Conservation (phyloP, 225 moss, liverwort and hornwort species). For the Ulota crispa region DNA sequence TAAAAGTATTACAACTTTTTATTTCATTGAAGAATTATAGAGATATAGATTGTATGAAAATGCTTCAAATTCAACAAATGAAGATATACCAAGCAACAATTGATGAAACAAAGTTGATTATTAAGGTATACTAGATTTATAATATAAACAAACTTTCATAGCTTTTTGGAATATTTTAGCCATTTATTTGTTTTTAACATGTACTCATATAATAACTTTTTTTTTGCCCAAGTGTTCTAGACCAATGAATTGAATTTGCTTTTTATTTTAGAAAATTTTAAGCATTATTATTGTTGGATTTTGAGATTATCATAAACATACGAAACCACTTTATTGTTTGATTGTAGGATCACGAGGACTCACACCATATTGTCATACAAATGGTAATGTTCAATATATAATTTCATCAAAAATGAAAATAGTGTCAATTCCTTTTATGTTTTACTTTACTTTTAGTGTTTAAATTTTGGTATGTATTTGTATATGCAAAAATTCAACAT, state of each 20-base stretch:
- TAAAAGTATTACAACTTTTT: neutral
- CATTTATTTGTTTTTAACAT: no score
- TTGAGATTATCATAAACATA: no score
- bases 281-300: no score
- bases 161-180: no score
- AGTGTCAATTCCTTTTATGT: no score
- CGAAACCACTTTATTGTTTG: neutral
- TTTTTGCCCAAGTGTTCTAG: no score
- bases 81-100: neutral
- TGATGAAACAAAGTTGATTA: slow-evolving; percentile 12
- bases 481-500: neutral
- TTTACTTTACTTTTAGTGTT: neutral
- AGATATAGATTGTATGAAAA: slow-evolving; percentile 7
- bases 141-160: no score
- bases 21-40: slow-evolving; percentile 24
- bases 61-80: neutral
- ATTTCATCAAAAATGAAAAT: neutral
- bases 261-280: no score
- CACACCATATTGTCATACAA: neutral
- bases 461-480: neutral
- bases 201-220: no score
- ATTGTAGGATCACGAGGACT: neutral
- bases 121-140: neutral
- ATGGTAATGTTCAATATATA: neutral
- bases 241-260: no score